phyloP scores from a whole-genome alignment of 169 alveolate genomes.

The Cyclospora cayetanensis region DNA sequence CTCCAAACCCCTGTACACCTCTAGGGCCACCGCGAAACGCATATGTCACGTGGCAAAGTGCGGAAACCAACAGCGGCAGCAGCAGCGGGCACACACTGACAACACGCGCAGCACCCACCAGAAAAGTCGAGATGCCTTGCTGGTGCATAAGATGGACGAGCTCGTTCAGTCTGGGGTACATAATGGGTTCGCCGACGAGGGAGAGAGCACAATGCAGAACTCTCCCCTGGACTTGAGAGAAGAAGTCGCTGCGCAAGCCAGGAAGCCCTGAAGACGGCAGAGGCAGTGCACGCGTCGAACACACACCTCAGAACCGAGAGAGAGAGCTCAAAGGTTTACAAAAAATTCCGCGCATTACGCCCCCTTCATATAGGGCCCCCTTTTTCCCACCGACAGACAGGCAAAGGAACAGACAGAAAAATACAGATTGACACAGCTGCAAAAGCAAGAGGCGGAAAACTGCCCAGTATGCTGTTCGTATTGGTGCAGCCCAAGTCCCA shows the following conservation, averaged over 20 bases:
- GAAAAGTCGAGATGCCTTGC: slow-evolving; percentile 85
- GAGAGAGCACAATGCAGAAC: slow-evolving; percentile 88
- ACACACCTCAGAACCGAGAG: too few relatives aligned
- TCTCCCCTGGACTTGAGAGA: slow-evolving; percentile 13
- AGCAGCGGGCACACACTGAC: background rate
- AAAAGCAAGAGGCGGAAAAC: background rate
- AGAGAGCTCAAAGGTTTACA: too few relatives aligned
- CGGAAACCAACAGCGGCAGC: too few relatives aligned
- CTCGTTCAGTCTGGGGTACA: slow-evolving; percentile 90
- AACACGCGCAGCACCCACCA: slow-evolving; percentile 71
- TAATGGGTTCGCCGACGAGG: slow-evolving; percentile 93
- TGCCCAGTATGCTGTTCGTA: too few relatives aligned
- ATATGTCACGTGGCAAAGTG: background rate
- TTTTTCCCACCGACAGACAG: too few relatives aligned
- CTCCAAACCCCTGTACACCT: background rate
- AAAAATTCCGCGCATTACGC: too few relatives aligned
- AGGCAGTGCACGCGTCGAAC: too few relatives aligned
- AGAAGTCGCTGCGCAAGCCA: slow-evolving; percentile 11
- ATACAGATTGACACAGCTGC: background rate
- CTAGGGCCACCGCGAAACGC: background rate
- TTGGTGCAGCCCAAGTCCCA: too few relatives aligned
- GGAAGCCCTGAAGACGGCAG: background rate
- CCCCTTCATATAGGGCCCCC: too few relatives aligned
- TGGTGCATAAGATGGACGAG: slow-evolving; percentile 84
- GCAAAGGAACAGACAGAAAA: too few relatives aligned